A percentile compares a stretch with the other conserved stretches of the same genome.
Conservation (phyloP, 805 yeast genomes). For the Ogataea neopini region DNA sequence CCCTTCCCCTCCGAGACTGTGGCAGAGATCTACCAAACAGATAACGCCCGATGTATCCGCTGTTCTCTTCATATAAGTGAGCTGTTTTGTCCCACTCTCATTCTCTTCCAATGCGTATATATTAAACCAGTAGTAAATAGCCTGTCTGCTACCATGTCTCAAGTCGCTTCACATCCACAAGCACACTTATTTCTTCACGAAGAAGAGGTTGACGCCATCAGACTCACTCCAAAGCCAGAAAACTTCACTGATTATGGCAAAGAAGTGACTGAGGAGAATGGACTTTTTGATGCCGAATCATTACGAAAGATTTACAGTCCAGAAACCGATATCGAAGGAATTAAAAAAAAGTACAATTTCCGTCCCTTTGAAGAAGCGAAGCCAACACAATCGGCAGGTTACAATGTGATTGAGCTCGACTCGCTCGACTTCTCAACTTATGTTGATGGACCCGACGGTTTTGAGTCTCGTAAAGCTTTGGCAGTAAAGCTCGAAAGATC, state of each 20-base stretch:
- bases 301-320: conserved; percentile 3
- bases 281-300: conserved; percentile 5
- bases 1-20: neutral
- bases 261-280: conserved; percentile 3
- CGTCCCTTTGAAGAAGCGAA: conserved; percentile 32
- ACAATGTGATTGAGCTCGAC: conserved; percentile 33
- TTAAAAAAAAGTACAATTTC: conserved; percentile 31
- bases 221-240: conserved; percentile 6
- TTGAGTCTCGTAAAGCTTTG: conserved; percentile 32
- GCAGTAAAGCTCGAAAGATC: conserved; percentile 42
- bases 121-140: no score
- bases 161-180: neutral
- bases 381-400: conserved; percentile 10
- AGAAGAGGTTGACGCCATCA: conserved; percentile 6
- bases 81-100: no score
- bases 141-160: conserved; percentile 2
- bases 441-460: conserved; percentile 39
- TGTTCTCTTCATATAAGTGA: neutral
- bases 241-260: conserved; percentile 1
- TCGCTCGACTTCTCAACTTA: conserved; percentile 40
- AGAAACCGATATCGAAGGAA: conserved; percentile 6
- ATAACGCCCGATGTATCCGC: neutral
- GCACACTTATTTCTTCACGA: neutral
- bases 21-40: neutral
- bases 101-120: no score